Evolutionary conservation across 176 grass and related monocot species (phyloP), one percentile per base, ranked within the genome.

Genomic region (Eleusine indica): DNA sequence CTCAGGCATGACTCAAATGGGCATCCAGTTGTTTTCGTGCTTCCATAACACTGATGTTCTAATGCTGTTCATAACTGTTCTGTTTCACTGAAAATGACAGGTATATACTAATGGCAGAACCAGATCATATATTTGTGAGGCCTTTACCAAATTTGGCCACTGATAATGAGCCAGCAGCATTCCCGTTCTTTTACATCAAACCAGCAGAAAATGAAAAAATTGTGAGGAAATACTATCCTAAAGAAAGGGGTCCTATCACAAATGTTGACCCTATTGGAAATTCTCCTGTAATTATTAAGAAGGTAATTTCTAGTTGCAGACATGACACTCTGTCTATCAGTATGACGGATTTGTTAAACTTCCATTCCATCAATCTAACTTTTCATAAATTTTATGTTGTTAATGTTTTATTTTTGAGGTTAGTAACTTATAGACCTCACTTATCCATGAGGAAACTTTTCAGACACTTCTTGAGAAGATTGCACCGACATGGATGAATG

Each of bases 61-160:
- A 6, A 21, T 75, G 17, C 3, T 10, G 8, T 66, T 76, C n/a
- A 60, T 57, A 39, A 86, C 17, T 51, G 39, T 51, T 78, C 30
- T 74, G 48, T 66, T 75, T 48, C 40, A n/a, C 8, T 78, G 75
- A 77, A 61, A 73, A 21, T 90, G 19, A 73, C 89, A 99, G 96
- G 71, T 99, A 99, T 68, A 89, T 98, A 80, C 82, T 98, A 57
- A 98, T 98, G 96, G 96, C 96, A n/a, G 93, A 98, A 88, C 96
- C 96, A 73, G 96, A 98, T 83, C 96, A 98, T 82, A 30, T 98
- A 67, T 94, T 95, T 80, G 88, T 94, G 57, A 98, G 85, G 87
- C 96, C 96, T 88, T 67, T 98, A 75, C 96, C 96, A 39, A 98
- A 98, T 81, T 83, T 98, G 80, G 87, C 91, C 43, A 53, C 37